phyloP scores from a whole-genome alignment of 2,329 filamentous ascomycete species.

The Thelonectria rubi region DNA sequence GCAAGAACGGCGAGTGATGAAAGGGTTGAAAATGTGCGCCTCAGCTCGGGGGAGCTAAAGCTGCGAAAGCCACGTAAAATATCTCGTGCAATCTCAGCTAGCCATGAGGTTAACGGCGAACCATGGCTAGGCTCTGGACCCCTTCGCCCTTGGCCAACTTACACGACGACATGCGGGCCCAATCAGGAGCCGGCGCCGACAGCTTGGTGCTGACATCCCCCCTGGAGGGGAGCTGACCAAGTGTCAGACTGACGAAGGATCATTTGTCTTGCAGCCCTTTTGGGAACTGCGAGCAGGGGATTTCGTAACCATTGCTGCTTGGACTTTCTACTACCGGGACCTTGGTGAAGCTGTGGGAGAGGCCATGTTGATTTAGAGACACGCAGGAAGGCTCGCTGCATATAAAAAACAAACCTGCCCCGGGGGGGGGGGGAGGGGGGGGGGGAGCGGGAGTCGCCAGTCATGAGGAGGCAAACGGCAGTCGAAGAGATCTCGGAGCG shows the following conservation, averaged over 20 bases:
- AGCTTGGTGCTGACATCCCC: not conserved
- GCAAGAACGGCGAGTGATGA: not conserved
- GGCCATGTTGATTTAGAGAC: no score
- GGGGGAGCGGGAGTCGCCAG: no score
- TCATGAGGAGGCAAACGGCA: no score
- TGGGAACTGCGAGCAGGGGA: not conserved
- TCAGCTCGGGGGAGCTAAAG: not conserved
- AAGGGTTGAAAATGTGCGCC: not conserved
- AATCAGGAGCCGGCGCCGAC: not conserved
- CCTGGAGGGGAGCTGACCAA: not conserved
- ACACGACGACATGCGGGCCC: not conserved
- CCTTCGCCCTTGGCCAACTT: not conserved
- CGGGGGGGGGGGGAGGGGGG: no score
- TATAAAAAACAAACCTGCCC: no score
- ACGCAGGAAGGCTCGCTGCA: no score
- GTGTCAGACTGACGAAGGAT: not conserved
- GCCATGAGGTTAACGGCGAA: not conserved
- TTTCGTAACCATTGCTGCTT: not conserved
- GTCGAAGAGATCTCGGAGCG: no score
- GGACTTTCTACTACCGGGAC: no score
- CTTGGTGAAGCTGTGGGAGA: no score
- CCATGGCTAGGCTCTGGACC: not conserved
- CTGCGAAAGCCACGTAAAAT: not conserved
- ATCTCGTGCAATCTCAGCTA: not conserved
- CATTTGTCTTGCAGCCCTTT: not conserved